phyloP scores from a whole-genome alignment of 768 basidiomycete genomes.

The Pleurotus salmoneostramineus region DNA sequence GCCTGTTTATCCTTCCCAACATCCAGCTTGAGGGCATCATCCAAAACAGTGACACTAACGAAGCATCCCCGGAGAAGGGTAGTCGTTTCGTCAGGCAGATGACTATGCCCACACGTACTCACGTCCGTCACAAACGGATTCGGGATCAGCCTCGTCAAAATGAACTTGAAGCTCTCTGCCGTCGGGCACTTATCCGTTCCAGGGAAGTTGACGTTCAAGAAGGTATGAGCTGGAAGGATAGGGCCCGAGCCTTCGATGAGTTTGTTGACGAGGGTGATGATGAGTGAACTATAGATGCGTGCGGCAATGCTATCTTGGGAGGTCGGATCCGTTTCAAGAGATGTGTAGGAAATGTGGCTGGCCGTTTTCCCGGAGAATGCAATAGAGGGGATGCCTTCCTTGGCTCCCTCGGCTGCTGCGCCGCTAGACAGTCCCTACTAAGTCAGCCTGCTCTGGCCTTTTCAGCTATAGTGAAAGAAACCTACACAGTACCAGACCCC shows the following conservation, averaged over 20 bases:
- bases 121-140: constrained; percentile 4
- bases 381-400: constrained; percentile 4
- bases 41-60: background rate
- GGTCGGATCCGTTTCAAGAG: constrained; percentile 3
- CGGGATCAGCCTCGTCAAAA: constrained; percentile 1
- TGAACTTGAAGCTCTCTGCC: constrained; percentile 5
- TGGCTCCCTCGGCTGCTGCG: constrained; percentile 5
- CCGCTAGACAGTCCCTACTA: background rate
- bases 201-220: constrained; percentile 6
- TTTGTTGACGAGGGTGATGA: constrained; percentile 1
- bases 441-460: background rate
- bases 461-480: background rate
- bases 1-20: constrained; percentile 4
- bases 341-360: constrained; percentile 3
- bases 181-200: constrained; percentile 1
- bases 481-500: constrained; percentile 8
- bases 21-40: background rate
- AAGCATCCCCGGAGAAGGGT: background rate
- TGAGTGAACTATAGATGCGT: constrained; percentile 1
- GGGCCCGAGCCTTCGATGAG: background rate
- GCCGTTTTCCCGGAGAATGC: constrained; percentile 6
- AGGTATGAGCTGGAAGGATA: background rate
- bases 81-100: constrained; percentile 1
- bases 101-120: constrained; percentile 1
- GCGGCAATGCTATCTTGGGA: constrained; percentile 5